phyloP scores from a whole-genome alignment of 306 rosid species.

The Heteromeles arbutifolia region DNA sequence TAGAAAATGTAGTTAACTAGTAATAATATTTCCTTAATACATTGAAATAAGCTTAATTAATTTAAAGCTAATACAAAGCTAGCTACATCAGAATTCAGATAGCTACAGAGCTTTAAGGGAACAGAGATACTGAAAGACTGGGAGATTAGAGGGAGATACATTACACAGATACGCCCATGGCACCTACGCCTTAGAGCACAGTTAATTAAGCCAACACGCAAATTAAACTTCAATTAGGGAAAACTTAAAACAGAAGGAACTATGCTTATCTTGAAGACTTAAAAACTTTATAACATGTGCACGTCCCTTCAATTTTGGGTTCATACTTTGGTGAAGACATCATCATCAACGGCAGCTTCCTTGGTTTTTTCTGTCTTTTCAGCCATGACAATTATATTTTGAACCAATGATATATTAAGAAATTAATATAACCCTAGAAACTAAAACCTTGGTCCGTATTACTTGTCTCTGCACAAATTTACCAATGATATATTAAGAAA shows the following conservation, averaged over 20 bases:
- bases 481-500: not conserved
- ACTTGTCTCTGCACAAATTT: slow-evolving; percentile 56
- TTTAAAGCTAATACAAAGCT: not conserved
- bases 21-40: not conserved
- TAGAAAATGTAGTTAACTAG: not conserved
- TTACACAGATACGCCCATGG: not conserved
- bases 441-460: slow-evolving; percentile 51
- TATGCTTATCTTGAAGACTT: not conserved
- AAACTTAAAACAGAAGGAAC: not conserved
- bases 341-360: not conserved
- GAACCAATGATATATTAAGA: too few species aligned
- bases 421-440: too few species aligned
- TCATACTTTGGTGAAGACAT: slow-evolving; percentile 3
- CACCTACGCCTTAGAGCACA: not conserved
- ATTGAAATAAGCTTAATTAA: not conserved
- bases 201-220: not conserved
- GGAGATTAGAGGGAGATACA: not conserved
- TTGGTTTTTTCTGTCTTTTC: slow-evolving; percentile 21
- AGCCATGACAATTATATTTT: slow-evolving; percentile 16
- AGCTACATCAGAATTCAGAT: not conserved
- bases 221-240: not conserved
- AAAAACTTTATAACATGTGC: not conserved
- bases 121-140: not conserved
- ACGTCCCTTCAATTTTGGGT: not conserved
- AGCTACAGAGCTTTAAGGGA: not conserved